A percentile compares a stretch with the other conserved stretches of the same genome.
Evolutionary conservation across 208 protist genomes (phyloP).

Genomic region (Trichomonas vaginalis): DNA sequence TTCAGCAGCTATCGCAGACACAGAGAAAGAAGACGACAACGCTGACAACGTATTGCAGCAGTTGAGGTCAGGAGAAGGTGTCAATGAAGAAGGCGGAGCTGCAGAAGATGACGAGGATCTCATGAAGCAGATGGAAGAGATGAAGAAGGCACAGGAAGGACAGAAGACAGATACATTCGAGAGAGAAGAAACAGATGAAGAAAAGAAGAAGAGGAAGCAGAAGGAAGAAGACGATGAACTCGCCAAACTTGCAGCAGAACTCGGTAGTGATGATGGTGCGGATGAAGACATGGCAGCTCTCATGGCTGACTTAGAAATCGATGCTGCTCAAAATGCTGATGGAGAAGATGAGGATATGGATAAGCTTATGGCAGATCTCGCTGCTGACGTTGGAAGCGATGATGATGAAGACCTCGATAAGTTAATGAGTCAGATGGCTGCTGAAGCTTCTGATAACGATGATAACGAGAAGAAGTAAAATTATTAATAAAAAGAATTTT

Average conservation of each 20-base stretch:
- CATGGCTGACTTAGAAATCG: neutral
- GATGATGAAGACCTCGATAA: neutral
- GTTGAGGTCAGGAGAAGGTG: neutral
- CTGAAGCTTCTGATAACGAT: no score
- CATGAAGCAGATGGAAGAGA: neutral
- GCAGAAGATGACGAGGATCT: neutral
- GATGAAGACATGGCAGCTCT: neutral
- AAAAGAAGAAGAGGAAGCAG: neutral
- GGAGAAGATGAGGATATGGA: neutral
- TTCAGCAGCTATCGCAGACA: neutral
- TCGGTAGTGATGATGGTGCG: no score
- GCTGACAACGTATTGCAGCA: neutral
- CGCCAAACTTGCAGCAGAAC: neutral
- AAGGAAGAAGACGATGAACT: neutral
- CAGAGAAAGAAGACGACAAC: neutral
- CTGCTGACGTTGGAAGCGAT: neutral
- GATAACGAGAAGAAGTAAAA: no score
- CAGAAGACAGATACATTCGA: neutral
- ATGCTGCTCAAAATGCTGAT: neutral
- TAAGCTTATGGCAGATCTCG: neutral
- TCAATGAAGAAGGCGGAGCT: neutral
- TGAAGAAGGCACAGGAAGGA: neutral
- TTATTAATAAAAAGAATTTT: no score
- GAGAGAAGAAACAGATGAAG: neutral
- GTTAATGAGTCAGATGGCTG: neutral